Evolutionary conservation across 345 rosid species (phyloP), one percentile per base, ranked within the genome.

Genomic region (Excoecaria cochinchinensis): DNA sequence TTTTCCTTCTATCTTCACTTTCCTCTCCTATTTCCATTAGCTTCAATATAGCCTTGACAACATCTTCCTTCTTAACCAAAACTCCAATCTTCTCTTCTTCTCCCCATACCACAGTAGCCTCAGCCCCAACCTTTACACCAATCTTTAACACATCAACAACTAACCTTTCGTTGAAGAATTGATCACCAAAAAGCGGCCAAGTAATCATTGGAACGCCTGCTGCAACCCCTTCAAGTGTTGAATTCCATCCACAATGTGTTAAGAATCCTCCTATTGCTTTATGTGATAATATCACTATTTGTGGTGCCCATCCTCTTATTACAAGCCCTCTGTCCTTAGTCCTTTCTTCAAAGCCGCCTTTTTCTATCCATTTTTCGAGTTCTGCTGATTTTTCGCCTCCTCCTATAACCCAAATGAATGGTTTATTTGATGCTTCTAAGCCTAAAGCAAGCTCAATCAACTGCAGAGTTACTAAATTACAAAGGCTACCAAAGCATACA

Each of bases 221-320:
- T 1, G 25, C 46, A 48, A 69, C 51, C 10, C 42, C 53, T 76
- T 76, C 74, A 2, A 59, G 73, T 4, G 65, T 11, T 21, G 79
- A 76, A 36, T 62, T 62, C 67, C 67, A 62, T 17, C 67, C 67
- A 15, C 67, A 36, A 14, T 62, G 67, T 31, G 51, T 76, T 69
- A 70, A 56, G 55, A 21, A 60, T 65, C 79, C 73, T 40, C 79
- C 79, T 31, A 69, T 50, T 21, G 79, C 51, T n/a, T 22, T 1
- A 46, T 76, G 79, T 8, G 79, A 60, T 3, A 69, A 50, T 50
- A 76, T 60, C 5, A 14, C 68, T 8, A 69, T 17, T 69, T 76
- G 79, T 15, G 79, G 74, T 21, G 69, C 79, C 78, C 78, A 76
- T 11, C 68, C 78, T 40, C 67, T 9, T 25, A 58, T 50, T 58